These are phyloP conservation scores for Panaeolus cyanescens DNA, from an alignment of 768 basidiomycete species.

Conservation along the genomic window DNA sequence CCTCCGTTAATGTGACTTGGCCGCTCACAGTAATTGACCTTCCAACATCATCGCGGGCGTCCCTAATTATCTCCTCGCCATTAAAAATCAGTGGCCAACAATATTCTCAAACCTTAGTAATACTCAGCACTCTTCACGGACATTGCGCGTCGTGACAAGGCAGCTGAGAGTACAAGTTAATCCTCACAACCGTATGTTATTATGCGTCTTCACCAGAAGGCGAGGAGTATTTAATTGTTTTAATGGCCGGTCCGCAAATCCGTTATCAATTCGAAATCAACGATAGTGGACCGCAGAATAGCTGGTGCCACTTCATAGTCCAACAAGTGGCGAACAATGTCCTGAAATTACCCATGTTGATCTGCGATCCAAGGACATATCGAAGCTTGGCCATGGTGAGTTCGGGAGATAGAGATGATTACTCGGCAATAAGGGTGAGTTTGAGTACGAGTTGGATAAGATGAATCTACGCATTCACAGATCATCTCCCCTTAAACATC, in stretches of 20 bases:
- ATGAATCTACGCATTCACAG: background rate
- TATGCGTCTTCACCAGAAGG: background rate
- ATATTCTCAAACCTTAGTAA: background rate
- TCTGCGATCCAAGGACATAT: background rate
- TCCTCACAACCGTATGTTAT: background rate
- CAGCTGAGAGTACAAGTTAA: background rate
- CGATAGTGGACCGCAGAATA: background rate
- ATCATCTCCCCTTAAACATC: background rate
- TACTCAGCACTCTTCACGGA: background rate
- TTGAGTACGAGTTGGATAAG: background rate
- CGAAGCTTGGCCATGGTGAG: background rate
- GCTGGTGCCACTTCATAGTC: background rate
- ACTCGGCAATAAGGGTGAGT: background rate
- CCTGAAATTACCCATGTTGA: background rate
- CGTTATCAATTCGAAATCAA: background rate
- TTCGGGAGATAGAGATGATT: background rate
- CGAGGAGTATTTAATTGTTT: background rate
- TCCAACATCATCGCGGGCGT: background rate
- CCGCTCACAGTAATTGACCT: background rate
- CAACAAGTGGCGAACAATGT: background rate
- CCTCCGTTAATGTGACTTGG: background rate
- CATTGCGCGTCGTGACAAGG: background rate
- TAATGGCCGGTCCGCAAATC: background rate
- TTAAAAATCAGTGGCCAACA: background rate
- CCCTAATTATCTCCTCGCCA: background rate